Evolutionary conservation across 305 asterid genomes (phyloP).

Genomic region (Solanum hybrid): DNA sequence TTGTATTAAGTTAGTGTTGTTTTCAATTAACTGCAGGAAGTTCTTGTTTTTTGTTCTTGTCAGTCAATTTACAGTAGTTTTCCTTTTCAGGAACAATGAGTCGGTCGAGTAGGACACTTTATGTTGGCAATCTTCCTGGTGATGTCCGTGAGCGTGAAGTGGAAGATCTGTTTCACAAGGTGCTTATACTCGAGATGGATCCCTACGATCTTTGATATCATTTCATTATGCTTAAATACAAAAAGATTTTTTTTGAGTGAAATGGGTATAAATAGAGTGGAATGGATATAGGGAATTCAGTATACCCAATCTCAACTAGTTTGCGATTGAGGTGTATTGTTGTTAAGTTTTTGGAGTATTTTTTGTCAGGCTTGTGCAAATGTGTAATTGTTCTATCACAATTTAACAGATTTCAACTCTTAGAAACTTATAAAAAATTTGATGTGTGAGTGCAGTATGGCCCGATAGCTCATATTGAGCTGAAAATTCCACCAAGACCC

Average conservation of each 20-base stretch:
- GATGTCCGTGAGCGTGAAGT: conserved; percentile 94
- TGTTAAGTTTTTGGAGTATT: not conserved
- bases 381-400: not conserved
- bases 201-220: not conserved
- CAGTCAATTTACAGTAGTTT: not conserved
- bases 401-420: not conserved
- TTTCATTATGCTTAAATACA: not conserved
- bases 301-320: not conserved
- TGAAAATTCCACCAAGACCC: conserved; percentile 66
- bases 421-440: not conserved
- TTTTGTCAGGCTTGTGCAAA: not conserved
- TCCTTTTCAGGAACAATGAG: conserved; percentile 47
- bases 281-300: not conserved
- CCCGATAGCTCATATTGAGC: conserved; percentile 73
- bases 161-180: conserved; percentile 95
- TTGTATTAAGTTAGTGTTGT: not conserved
- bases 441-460: conserved; percentile 53
- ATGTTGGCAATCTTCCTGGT: conserved; percentile 98
- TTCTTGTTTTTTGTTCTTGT: not conserved
- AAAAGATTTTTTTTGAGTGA: not conserved
- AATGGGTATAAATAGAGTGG: not conserved
- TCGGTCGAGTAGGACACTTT: conserved; percentile 90
- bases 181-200: not conserved
- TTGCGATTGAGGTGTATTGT: not conserved
- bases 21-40: not conserved